Evolutionary conservation across 139 green algal species (phyloP), one percentile per base, ranked within the genome.

Genomic region (Coelastrella sp.): DNA sequence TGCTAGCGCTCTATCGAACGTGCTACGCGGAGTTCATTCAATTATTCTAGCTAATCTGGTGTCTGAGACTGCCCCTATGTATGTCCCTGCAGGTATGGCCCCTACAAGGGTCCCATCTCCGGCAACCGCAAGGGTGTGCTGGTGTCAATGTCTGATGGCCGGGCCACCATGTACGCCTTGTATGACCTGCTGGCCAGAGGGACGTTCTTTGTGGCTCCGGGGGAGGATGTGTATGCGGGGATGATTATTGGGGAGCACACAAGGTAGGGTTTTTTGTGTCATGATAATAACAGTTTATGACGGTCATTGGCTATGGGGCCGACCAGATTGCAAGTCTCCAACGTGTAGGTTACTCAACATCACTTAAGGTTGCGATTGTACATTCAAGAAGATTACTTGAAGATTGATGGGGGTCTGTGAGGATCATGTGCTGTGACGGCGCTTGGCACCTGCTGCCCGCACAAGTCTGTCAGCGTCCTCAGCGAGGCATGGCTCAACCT

Each of bases 181-280:
- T 89, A 90, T 0, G 90, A 93, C 82, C 92, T 99, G 77, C 92
- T 97, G 87, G 56, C 92, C 0, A 93, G 97, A 3, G 97, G 97
- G n/a, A 90, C 80, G 5, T 96, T 99, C 74, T 98, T 99, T 90
- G 91, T 98, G 3, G 81, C 80, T 8, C 90, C 91, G 3, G 92
- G 93, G 0, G 80, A 91, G 0, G 96, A 91, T 2, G 95, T 97
- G 87, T 98, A 98, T 88, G 88, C 91, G 2, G 97, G 97, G 20
- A 97, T 98, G 95, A 89, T 99, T 2, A 93, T 99, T 6, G 97
- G 96, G 10, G 96, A 98, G 91, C 89, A 97, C 92, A 94, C 57
- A 20, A 89, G 93, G 60, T 74, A 60, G n/a, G 81, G n/a, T 23
- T 11, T 11, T 0, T 80, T 57, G 74, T 14, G 6, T 58, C 3